These are phyloP conservation scores for Aleurites moluccanus DNA, from an alignment of 441 rosid species.

Conservation along the genomic window DNA sequence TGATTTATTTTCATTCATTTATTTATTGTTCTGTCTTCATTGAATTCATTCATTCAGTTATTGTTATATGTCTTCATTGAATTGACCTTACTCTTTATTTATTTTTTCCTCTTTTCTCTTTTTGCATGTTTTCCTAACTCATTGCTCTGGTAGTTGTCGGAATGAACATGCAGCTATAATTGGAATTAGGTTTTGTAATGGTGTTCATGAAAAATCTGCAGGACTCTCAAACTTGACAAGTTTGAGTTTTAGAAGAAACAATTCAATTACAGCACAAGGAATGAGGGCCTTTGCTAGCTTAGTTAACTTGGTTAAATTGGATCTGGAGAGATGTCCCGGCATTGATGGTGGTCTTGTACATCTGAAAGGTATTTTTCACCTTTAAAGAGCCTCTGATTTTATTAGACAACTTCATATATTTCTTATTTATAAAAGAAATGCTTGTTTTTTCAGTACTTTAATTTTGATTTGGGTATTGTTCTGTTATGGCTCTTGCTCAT, in stretches of 20 bases:
- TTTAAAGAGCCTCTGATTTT: not conserved
- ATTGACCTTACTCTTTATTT: not conserved
- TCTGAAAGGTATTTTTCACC: constrained; percentile 55
- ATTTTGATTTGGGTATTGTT: not conserved
- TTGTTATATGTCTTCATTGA: no score
- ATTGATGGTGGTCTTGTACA: constrained; percentile 72
- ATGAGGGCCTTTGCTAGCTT: constrained; percentile 66
- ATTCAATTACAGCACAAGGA: constrained; percentile 65
- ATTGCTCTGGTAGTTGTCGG: not conserved
- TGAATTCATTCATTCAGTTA: no score
- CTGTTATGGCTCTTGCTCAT: no score
- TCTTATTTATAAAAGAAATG: not conserved
- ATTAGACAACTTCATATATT: not conserved
- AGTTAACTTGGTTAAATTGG: constrained; percentile 69
- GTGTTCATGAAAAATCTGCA: constrained; percentile 27
- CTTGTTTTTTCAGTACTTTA: not conserved
- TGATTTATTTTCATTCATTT: not conserved
- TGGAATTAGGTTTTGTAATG: not conserved
- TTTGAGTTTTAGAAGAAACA: constrained; percentile 70
- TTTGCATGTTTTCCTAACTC: not conserved
- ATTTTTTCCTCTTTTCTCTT: not conserved
- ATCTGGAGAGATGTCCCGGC: constrained; percentile 84
- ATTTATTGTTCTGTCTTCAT: not conserved
- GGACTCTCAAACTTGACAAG: constrained; percentile 75
- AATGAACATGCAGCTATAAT: not conserved